A percentile compares a stretch with the other conserved stretches of the same genome.
Conservation (phyloP, 2,329 filamentous ascomycete genomes). For the Colletotrichum sp. region DNA sequence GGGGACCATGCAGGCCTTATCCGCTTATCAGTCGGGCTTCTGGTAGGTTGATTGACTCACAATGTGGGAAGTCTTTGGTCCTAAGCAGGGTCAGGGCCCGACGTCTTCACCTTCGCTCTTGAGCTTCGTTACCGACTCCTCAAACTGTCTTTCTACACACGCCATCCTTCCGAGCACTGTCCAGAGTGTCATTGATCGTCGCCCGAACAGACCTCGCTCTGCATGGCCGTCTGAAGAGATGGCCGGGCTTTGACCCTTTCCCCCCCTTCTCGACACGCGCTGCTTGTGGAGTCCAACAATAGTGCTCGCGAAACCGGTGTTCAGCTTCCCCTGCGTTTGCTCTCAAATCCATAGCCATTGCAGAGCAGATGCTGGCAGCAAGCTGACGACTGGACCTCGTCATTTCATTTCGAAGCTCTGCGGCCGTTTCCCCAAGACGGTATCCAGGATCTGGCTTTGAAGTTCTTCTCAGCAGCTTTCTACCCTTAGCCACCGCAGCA, state of each 20-base stretch:
- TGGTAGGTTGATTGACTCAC: conserved; percentile 18
- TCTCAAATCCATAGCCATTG: not conserved
- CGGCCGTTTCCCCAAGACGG: not conserved
- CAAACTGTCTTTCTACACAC: not conserved
- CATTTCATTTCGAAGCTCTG: not conserved
- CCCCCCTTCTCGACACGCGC: not conserved
- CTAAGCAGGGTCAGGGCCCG: not conserved
- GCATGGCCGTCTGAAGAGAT: conserved; percentile 15
- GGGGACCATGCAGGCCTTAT: conserved; percentile 3
- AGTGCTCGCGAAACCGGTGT: not conserved
- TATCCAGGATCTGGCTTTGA: not conserved
- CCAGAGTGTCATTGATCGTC: not conserved
- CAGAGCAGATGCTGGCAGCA: not conserved
- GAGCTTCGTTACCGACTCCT: not conserved
- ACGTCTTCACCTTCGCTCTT: not conserved
- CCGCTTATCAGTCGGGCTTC: conserved; percentile 11
- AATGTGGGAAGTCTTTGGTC: conserved; percentile 7
- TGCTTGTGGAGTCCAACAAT: not conserved
- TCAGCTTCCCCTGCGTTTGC: not conserved
- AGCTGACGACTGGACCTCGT: not conserved
- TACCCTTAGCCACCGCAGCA: not conserved
- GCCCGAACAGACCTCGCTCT: not conserved
- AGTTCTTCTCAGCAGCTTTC: not conserved
- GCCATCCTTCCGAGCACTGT: not conserved
- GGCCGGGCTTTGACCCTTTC: conserved; percentile 12